Percentiles rank a stretch among this genome's conserved stretches.
Conservation (phyloP, 352 stramenopile genomes). For the Paralagenidium karlingii region DNA sequence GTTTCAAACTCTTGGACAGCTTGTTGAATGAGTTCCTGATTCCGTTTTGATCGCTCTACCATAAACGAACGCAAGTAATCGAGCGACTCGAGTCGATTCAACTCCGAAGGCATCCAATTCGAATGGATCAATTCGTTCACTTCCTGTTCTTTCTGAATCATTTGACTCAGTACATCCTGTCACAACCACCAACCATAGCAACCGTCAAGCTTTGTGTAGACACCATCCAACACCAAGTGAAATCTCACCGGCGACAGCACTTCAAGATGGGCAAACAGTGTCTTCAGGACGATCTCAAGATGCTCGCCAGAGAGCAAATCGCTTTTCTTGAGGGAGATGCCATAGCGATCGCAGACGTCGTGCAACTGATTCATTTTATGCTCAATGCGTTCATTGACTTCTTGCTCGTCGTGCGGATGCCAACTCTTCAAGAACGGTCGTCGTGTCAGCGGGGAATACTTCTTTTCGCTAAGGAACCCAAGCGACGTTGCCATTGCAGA, state of each 20-base stretch:
- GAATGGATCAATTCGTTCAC: slow-evolving; percentile 32
- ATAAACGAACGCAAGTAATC: slow-evolving; percentile 20
- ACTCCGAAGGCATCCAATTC: slow-evolving; percentile 47
- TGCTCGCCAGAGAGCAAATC: slow-evolving; percentile 26
- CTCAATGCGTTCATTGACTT: slow-evolving; percentile 21
- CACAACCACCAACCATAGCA: too few species aligned
- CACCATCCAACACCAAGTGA: too few species aligned
- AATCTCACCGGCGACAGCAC: slow-evolving; percentile 29
- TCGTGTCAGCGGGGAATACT: slow-evolving; percentile 21
- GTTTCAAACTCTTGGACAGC: too few species aligned
- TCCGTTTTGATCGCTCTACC: slow-evolving; percentile 18
- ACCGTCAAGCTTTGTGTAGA: too few species aligned
- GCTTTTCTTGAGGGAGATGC: slow-evolving; percentile 23
- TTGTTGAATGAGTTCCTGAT: slow-evolving; percentile 32
- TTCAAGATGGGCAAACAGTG: slow-evolving; percentile 44
- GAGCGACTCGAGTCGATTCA: slow-evolving; percentile 24
- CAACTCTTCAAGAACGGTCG: slow-evolving; percentile 31
- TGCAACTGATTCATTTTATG: slow-evolving; percentile 28
- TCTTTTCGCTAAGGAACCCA: slow-evolving; percentile 1
- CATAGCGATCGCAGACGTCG: slow-evolving; percentile 24
- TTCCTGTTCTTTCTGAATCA: slow-evolving; percentile 33
- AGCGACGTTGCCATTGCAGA: slow-evolving; percentile 5
- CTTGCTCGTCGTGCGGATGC: slow-evolving; percentile 29
- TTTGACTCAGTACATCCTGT: slow-evolving; percentile 39
- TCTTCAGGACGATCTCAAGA: slow-evolving; percentile 31